Conservation (phyloP, 2,329 filamentous ascomycete species). For the Tolypocladium tundrense region DNA sequence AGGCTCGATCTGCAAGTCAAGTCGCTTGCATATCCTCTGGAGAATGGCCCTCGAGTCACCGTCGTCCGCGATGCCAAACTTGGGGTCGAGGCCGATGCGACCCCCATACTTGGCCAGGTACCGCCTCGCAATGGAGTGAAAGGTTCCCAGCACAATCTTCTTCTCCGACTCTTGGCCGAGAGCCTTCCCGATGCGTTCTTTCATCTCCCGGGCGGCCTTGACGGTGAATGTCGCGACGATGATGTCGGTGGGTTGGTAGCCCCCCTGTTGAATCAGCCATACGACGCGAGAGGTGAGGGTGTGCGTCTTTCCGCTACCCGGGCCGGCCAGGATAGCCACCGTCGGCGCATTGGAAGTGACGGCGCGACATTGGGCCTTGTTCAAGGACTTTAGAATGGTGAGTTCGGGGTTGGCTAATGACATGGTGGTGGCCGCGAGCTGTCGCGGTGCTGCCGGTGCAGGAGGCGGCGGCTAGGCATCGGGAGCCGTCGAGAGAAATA, state of each 20-base stretch:
- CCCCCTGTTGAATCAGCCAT: constrained; percentile 66
- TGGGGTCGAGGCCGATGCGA: constrained; percentile 68
- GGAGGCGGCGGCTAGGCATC: neutral
- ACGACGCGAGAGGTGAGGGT: constrained; percentile 88
- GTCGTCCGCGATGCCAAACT: constrained; percentile 86
- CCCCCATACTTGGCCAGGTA: constrained; percentile 80
- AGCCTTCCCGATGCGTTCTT: constrained; percentile 69
- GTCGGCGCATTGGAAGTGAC: constrained; percentile 43
- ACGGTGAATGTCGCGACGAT: constrained; percentile 96
- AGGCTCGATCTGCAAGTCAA: constrained; percentile 58
- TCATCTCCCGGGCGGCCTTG: constrained; percentile 91
- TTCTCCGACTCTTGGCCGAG: constrained; percentile 68
- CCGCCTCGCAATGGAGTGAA: constrained; percentile 82
- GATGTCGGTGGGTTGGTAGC: constrained; percentile 72
- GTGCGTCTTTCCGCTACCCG: constrained; percentile 81
- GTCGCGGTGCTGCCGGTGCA: neutral
- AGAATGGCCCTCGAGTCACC: constrained; percentile 71
- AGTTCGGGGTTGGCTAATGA: constrained; percentile 11
- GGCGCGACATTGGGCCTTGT: constrained; percentile 44
- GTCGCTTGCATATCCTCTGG: constrained; percentile 70
- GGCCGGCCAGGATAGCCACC: constrained; percentile 57
- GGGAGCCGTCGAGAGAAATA: neutral
- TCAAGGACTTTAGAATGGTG: constrained; percentile 37
- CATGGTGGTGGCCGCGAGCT: constrained; percentile 13
- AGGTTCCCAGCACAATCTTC: constrained; percentile 79